Evolutionary conservation across 2,329 filamentous ascomycete genomes (phyloP), one percentile per base, ranked within the genome.

Genomic region (Fusarium nanum): DNA sequence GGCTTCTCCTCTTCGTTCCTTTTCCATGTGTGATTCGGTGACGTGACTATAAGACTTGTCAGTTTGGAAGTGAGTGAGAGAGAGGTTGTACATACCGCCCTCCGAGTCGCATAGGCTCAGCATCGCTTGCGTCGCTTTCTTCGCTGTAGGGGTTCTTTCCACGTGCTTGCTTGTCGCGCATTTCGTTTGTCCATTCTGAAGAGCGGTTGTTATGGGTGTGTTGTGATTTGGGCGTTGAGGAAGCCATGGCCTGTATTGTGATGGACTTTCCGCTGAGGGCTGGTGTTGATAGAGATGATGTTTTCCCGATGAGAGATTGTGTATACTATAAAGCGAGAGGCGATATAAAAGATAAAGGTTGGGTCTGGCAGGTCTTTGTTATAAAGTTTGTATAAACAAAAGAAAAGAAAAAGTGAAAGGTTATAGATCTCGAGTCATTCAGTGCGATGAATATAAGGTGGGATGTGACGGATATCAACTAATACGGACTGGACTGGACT

Each of bases 161-260:
- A 42, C 88, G 82, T 7, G 88, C 86, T 76, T 90, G 88, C 8
- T 82, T 83, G 75, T 89, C 87, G 72, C 86, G 85, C 85, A 87
- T 87, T 62, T 81, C 77, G 22, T 80, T 69, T 1, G 85, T 86
- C 76, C 87, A 85, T 54, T 71, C 68, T 59, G 69, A 50, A 55
- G 59, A 54, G 56, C 30, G 80, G 37, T 40, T 40, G 42, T 28
- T 32, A 50, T 66, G 37, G 42, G 58, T 88, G 90, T 76, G 56
- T 42, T 72, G 60, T 49, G 52, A 40, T 28, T 61, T 58, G 20
- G 50, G 53, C 16, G 68, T 66, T 44, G 68, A 64, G 25, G 69
- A 70, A 49, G 69, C 58, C 65, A 71, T 72, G 20, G 42, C 27
- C 48, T 60, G 61, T 45, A 28, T 56, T 41, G 49, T 40, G 47